These are phyloP conservation scores for Golubevia pallescens DNA, from an alignment of 1,284 basidiomycete species.

Conservation along the genomic window DNA sequence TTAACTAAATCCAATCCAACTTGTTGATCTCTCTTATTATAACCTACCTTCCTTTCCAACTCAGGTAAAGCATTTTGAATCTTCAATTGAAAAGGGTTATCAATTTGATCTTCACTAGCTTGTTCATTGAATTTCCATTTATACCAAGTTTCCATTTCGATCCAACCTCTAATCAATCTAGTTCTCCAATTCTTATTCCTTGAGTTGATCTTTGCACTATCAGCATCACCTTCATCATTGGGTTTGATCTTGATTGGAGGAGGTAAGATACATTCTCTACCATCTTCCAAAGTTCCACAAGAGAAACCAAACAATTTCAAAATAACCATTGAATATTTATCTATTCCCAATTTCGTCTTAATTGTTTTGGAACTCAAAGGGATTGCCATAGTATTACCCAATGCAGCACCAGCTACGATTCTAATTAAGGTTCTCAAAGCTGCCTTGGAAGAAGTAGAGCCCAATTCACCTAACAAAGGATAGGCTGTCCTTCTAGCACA, in stretches of 20 bases:
- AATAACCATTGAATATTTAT: neutral
- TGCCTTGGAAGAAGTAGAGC: too few relatives aligned
- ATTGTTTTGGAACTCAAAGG: neutral
- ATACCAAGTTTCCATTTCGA: neutral
- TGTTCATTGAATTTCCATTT: neutral
- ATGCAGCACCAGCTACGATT: neutral
- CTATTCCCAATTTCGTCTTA: neutral
- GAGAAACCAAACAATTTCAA: neutral
- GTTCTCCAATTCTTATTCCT: neutral
- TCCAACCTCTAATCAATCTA: neutral
- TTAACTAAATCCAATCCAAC: too few relatives aligned
- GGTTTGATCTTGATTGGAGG: neutral
- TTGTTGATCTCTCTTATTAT: too few relatives aligned
- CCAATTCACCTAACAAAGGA: too few relatives aligned
- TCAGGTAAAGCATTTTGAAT: too few relatives aligned
- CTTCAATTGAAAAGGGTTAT: too few relatives aligned
- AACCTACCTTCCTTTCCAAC: too few relatives aligned
- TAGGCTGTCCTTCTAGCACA: too few relatives aligned
- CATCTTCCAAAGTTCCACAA: neutral
- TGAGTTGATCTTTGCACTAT: neutral
- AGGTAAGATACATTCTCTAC: neutral
- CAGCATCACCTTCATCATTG: neutral
- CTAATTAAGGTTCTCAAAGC: neutral
- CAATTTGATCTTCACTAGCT: too few relatives aligned
- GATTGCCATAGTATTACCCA: neutral